These are phyloP conservation scores for Ophiostoma ulmi DNA, from an alignment of 2,329 filamentous ascomycete species.

Conservation along the genomic window DNA sequence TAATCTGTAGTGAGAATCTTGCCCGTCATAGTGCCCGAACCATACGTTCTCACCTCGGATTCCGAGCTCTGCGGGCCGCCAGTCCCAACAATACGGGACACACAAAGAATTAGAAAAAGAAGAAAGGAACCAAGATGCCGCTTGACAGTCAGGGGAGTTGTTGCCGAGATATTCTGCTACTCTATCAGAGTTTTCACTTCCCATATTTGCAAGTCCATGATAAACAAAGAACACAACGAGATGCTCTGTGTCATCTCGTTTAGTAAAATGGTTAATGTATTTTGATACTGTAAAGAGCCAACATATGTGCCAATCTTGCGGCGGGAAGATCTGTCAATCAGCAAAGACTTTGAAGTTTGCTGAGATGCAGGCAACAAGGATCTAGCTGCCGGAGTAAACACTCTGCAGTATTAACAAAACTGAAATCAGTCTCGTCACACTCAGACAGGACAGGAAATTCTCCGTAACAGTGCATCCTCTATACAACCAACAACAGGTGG, in stretches of 20 bases:
- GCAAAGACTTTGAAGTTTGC: too few species aligned
- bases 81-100: background rate
- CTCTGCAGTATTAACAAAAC: background rate
- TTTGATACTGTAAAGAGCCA: background rate
- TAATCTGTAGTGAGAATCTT: background rate
- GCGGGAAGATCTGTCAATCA: background rate
- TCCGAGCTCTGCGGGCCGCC: background rate
- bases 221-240: background rate
- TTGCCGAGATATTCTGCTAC: background rate
- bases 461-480: background rate
- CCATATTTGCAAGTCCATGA: background rate
- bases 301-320: background rate
- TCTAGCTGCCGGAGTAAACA: too few species aligned
- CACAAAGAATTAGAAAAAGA: background rate
- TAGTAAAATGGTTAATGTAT: too few species aligned
- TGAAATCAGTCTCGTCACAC: background rate
- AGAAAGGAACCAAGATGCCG: too few species aligned
- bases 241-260: background rate
- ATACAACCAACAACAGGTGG: background rate
- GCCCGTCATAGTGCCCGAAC: background rate
- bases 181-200: background rate
- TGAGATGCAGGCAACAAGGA: background rate
- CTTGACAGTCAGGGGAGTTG: background rate
- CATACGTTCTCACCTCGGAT: background rate
- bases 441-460: background rate